Evolutionary conservation across 805 yeast species (phyloP).

Genomic region (Sugiyamaella americana): DNA sequence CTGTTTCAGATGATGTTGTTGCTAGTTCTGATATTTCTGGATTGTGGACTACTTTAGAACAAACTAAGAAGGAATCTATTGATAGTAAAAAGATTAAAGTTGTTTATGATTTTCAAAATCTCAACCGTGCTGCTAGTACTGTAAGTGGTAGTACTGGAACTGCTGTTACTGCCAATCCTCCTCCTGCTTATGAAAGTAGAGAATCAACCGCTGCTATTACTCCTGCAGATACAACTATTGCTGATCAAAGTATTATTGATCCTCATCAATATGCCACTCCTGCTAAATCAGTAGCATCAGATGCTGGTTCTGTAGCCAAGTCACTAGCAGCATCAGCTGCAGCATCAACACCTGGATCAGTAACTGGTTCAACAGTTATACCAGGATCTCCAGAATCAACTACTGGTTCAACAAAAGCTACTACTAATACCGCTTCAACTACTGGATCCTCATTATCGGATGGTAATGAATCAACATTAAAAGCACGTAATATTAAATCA

Average conservation of each 20-base stretch:
- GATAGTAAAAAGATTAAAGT: conserved; percentile 58
- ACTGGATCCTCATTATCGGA: conserved; percentile 1
- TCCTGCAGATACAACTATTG: neutral
- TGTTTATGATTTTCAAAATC: conserved; percentile 36
- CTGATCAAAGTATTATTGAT: neutral
- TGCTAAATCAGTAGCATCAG: neutral
- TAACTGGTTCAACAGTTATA: neutral
- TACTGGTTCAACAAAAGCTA: neutral
- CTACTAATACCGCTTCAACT: conserved; percentile 16
- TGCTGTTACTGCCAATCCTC: conserved; percentile 7
- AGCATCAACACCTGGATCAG: neutral
- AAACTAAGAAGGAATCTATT: conserved; percentile 38
- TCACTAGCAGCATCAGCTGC: no score
- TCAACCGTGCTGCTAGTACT: conserved; percentile 19
- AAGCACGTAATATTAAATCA: neutral
- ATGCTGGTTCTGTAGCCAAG: neutral
- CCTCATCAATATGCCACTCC: neutral
- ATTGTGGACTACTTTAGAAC: conserved; percentile 69
- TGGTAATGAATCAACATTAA: neutral
- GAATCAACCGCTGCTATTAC: neutral
- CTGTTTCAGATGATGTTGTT: conserved; percentile 53
- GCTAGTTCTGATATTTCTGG: conserved; percentile 29
- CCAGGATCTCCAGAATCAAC: neutral
- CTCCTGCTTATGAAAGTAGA: neutral
- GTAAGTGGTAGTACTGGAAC: conserved; percentile 17